These are phyloP conservation scores for Lentinula novae-zelandiae DNA, from an alignment of 1,284 basidiomycete species.

Conservation along the genomic window DNA sequence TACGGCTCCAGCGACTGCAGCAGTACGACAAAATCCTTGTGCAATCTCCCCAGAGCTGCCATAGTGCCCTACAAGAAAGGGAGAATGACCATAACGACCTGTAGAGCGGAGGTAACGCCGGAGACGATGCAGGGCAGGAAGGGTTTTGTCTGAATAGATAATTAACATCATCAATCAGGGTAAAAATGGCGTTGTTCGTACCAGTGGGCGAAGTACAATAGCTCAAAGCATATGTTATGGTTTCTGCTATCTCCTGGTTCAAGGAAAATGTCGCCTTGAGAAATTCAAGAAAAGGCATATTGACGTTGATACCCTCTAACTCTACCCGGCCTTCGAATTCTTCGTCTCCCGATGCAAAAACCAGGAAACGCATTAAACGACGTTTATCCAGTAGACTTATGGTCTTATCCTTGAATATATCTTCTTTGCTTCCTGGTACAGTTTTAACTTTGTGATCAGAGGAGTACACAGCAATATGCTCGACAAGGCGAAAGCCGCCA, in stretches of 20 bases:
- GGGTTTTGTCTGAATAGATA: slow-evolving; percentile 50
- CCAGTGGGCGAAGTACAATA: slow-evolving; percentile 56
- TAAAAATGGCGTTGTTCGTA: slow-evolving; percentile 24
- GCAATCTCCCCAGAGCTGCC: slow-evolving; percentile 91
- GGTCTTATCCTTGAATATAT: slow-evolving; percentile 84
- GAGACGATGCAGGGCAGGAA: slow-evolving; percentile 63
- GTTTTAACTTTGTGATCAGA: slow-evolving; percentile 41
- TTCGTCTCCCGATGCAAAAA: slow-evolving; percentile 56
- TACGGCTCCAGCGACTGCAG: slow-evolving; percentile 81
- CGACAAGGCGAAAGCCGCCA: slow-evolving; percentile 86
- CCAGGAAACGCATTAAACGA: slow-evolving; percentile 88
- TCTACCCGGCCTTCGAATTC: slow-evolving; percentile 66
- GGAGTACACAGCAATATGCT: slow-evolving; percentile 65
- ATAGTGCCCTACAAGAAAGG: slow-evolving; percentile 93
- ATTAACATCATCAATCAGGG: slow-evolving; percentile 7
- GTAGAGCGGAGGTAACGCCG: slow-evolving; percentile 74
- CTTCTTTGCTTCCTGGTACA: slow-evolving; percentile 91
- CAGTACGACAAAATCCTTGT: slow-evolving; percentile 88
- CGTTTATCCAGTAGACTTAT: slow-evolving; percentile 86
- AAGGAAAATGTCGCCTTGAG: slow-evolving; percentile 63
- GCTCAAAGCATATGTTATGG: slow-evolving; percentile 72
- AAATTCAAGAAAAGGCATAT: slow-evolving; percentile 56
- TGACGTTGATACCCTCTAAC: slow-evolving; percentile 48
- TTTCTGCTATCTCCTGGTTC: slow-evolving; percentile 49
- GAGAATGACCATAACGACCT: slow-evolving; percentile 86